These are phyloP conservation scores for Fusarium dlaminii DNA, from an alignment of 2,329 filamentous ascomycete species.

Conservation along the genomic window DNA sequence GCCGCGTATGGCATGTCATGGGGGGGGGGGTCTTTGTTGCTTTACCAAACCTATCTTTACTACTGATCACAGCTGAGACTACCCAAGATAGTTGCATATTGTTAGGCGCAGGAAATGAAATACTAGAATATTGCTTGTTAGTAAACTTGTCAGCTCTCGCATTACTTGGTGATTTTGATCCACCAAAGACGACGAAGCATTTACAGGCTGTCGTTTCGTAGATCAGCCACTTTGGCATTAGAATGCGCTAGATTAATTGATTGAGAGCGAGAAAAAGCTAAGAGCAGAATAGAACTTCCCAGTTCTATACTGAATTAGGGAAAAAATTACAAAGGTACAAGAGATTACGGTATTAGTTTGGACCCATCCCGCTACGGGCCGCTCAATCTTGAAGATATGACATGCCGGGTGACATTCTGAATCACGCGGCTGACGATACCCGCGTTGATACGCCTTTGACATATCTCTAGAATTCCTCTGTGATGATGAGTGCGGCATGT, in stretches of 20 bases:
- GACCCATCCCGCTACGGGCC: constrained; percentile 11
- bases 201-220: not conserved
- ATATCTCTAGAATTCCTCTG: not conserved
- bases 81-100: constrained; percentile 34
- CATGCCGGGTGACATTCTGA: not conserved
- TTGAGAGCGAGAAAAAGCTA: not conserved
- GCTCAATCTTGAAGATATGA: not conserved
- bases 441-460: not conserved
- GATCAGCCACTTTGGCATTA: not conserved
- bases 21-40: not conserved
- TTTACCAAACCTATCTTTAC: constrained; percentile 2
- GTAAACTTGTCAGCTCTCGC: not conserved
- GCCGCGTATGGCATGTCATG: constrained; percentile 3
- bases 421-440: not conserved
- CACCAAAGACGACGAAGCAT: not conserved
- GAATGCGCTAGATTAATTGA: not conserved
- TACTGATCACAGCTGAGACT: constrained; percentile 20
- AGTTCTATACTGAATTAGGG: not conserved
- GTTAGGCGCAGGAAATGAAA: constrained; percentile 39
- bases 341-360: not conserved
- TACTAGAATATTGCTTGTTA: constrained; percentile 20
- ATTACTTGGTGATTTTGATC: not conserved
- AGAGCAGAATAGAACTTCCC: not conserved
- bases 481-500: not conserved
- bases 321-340: not conserved